A percentile compares a stretch with the other conserved stretches of the same genome.
Evolutionary conservation across 2,329 filamentous ascomycete species (phyloP).

Genomic region (Orbilia brochopaga): DNA sequence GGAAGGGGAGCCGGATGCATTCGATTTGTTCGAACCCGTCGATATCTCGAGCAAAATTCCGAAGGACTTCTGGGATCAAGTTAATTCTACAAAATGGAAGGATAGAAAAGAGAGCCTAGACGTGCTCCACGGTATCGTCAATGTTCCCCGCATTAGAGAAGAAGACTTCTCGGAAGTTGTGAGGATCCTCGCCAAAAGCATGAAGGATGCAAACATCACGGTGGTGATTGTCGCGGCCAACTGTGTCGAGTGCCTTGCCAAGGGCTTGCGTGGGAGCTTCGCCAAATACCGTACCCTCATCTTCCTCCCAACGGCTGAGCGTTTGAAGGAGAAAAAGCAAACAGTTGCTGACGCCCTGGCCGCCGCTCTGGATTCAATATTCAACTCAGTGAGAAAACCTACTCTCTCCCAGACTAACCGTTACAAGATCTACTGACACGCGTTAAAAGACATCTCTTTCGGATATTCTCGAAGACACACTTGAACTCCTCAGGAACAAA

Average conservation of each 20-base stretch:
- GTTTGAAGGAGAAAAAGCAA: conserved; percentile 96
- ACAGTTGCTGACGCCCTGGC: conserved; percentile 85
- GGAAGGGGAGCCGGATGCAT: conserved; percentile 75
- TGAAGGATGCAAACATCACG: conserved; percentile 98
- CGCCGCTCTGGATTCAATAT: conserved; percentile 77
- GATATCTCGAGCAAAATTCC: conserved; percentile 84
- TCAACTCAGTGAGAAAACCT: conserved; percentile 59
- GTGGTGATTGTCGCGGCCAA: conserved; percentile 93
- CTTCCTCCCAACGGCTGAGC: conserved; percentile 89
- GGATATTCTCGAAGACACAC: conserved; percentile 89
- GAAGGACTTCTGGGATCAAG: conserved; percentile 77
- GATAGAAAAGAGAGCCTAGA: conserved; percentile 95
- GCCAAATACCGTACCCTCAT: conserved; percentile 79
- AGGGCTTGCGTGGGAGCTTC: conserved; percentile 79
- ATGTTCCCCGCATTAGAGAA: conserved; percentile 90
- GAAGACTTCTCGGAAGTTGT: conserved; percentile 84
- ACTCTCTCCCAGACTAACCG: neutral
- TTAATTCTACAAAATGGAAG: conserved; percentile 96
- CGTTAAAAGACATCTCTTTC: conserved; percentile 72
- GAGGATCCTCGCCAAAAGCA: conserved; percentile 84
- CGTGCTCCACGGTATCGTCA: conserved; percentile 74
- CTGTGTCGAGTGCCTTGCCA: conserved; percentile 86
- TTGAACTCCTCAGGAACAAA: conserved; percentile 85
- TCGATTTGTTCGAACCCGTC: conserved; percentile 82
- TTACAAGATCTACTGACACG: neutral